Conservation (phyloP, 2,329 filamentous ascomycete species). For the Monosporascus sp. region DNA sequence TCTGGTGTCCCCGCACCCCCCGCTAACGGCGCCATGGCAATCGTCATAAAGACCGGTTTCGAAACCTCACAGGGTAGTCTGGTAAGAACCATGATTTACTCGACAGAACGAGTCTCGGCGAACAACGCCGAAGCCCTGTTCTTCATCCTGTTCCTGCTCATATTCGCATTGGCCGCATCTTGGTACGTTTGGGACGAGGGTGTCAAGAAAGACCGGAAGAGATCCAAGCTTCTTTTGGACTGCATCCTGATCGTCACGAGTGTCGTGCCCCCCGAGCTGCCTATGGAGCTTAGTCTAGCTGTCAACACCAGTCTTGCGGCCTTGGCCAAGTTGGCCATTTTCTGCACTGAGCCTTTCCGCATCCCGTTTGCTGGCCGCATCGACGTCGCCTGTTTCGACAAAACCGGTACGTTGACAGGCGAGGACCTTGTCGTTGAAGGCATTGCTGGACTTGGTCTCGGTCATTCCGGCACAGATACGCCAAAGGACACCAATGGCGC, state of each 20-base stretch:
- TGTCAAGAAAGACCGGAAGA: slow-evolving; percentile 88
- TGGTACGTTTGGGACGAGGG: slow-evolving; percentile 99
- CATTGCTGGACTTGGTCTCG: slow-evolving; percentile 81
- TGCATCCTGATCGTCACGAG: slow-evolving; percentile 97
- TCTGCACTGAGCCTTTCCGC: slow-evolving; percentile 97
- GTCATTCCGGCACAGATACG: slow-evolving; percentile 58
- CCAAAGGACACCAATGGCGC: slow-evolving; percentile 71
- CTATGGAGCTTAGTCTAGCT: slow-evolving; percentile 95
- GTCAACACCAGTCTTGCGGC: slow-evolving; percentile 97
- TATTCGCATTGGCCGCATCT: slow-evolving; percentile 94
- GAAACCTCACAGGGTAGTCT: slow-evolving; percentile 97
- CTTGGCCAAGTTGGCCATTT: slow-evolving; percentile 91
- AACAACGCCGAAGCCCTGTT: slow-evolving; percentile 95
- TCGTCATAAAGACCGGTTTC: slow-evolving; percentile 96
- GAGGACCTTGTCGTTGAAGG: slow-evolving; percentile 97
- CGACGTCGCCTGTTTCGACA: slow-evolving; percentile 96
- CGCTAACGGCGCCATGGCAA: slow-evolving; percentile 87
- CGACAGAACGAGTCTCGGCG: slow-evolving; percentile 96
- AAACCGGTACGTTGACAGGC: slow-evolving; percentile 93
- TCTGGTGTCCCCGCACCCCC: slow-evolving; percentile 81
- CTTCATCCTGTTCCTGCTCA: slow-evolving; percentile 92
- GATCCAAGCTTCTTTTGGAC: slow-evolving; percentile 93
- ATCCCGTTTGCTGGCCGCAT: slow-evolving; percentile 95
- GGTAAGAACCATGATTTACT: slow-evolving; percentile 99
- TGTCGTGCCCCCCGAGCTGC: slow-evolving; percentile 95